Evolutionary conservation across 768 basidiomycete species (phyloP).

Genomic region (Leucocoprinus birnbaumii): DNA sequence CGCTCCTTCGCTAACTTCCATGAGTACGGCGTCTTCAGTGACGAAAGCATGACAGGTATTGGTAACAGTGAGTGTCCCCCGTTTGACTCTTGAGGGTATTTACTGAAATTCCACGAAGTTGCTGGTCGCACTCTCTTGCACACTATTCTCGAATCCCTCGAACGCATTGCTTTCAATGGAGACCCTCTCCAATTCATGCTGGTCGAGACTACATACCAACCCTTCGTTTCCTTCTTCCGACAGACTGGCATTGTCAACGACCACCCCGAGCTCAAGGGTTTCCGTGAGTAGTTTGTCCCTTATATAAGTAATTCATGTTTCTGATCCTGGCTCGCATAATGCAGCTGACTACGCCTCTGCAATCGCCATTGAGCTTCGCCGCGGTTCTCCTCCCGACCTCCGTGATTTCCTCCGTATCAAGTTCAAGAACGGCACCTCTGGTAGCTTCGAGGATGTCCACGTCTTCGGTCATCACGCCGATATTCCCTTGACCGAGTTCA

Average conservation of each 20-base stretch:
- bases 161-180: conserved; percentile 75
- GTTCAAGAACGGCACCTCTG: conserved; percentile 79
- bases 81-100: background rate
- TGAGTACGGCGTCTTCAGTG: conserved; percentile 73
- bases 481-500: conserved; percentile 82
- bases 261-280: conserved; percentile 55
- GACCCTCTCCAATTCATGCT: conserved; percentile 79
- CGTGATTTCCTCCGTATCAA: conserved; percentile 82
- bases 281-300: conserved; percentile 52
- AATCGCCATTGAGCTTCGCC: conserved; percentile 75
- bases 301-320: background rate
- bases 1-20: conserved; percentile 77
- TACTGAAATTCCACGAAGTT: conserved; percentile 43
- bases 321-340: background rate
- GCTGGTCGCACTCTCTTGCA: conserved; percentile 79
- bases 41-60: conserved; percentile 56
- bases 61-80: conserved; percentile 64
- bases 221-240: conserved; percentile 87
- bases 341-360: conserved; percentile 74
- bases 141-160: conserved; percentile 67
- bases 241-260: conserved; percentile 60
- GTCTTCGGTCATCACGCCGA: conserved; percentile 75
- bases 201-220: conserved; percentile 83
- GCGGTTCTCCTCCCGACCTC: conserved; percentile 69
- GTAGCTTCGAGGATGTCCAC: conserved; percentile 62